A percentile compares a stretch with the other conserved stretches of the same genome.
Evolutionary conservation across 78 protist species (phyloP).

Genomic region (Capsaspora owczarzaki): DNA sequence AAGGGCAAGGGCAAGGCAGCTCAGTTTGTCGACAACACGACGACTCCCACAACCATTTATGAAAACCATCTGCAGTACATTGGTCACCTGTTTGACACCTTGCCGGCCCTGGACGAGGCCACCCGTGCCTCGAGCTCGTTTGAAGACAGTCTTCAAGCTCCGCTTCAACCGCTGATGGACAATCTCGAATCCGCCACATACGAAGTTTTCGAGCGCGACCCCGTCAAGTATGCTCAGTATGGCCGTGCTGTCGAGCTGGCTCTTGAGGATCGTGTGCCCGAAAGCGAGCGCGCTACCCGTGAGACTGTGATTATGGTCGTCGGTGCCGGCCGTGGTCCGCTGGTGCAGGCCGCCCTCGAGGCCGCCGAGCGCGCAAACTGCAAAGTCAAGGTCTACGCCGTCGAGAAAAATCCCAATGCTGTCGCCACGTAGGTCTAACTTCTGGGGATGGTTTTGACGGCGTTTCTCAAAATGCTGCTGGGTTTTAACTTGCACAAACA

Average conservation of each 20-base stretch:
- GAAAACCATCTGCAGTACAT: conserved; percentile 7
- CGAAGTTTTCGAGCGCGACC: conserved; percentile 92
- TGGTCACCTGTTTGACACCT: neutral
- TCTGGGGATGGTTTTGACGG: too few relatives aligned
- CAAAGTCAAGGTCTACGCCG: conserved; percentile 60
- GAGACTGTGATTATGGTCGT: conserved; percentile 75
- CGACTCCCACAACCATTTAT: too few relatives aligned
- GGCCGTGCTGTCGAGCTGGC: neutral
- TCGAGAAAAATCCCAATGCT: conserved; percentile 97
- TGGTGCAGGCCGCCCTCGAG: conserved; percentile 56
- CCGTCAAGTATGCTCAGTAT: conserved; percentile 71
- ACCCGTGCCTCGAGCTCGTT: conserved; percentile 31
- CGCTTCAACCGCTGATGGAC: conserved; percentile 84
- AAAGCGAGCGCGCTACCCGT: too few relatives aligned
- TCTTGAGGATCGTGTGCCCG: neutral
- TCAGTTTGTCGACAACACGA: too few relatives aligned
- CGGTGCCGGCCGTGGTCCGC: conserved; percentile 98
- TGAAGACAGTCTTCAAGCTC: conserved; percentile 56
- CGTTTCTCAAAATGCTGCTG: too few relatives aligned
- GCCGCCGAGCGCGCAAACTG: conserved; percentile 39
- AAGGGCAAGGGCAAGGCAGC: too few relatives aligned
- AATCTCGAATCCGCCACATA: conserved; percentile 86
- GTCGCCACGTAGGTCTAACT: conserved; percentile 65
- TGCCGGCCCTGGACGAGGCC: neutral
- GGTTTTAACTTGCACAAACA: too few relatives aligned